Evolutionary conservation across 257 asterid genomes (phyloP).

Genomic region (Gentiana dahurica): DNA sequence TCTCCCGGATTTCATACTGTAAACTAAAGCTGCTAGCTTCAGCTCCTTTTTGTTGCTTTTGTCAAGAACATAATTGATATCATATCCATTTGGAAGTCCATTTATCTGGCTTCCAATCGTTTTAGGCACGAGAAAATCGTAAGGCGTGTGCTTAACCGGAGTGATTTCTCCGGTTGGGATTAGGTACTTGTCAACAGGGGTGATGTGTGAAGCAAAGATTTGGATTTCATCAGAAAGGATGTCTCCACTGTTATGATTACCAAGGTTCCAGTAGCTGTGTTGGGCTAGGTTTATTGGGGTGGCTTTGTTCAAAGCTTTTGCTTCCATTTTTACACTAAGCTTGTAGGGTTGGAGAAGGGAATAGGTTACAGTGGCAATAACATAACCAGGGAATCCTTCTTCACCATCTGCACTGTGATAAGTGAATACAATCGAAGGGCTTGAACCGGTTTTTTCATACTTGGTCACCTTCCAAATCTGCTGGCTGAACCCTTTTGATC

Average conservation of each 20-base stretch:
- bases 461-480: conserved; percentile 56
- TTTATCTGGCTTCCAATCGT: conserved; percentile 37
- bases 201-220: conserved; percentile 49
- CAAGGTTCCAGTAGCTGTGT: conserved; percentile 78
- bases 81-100: conserved; percentile 43
- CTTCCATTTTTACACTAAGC: conserved; percentile 44
- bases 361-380: conserved; percentile 40
- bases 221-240: conserved; percentile 53
- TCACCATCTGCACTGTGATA: conserved; percentile 71
- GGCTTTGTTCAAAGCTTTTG: conserved; percentile 51
- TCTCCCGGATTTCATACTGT: conserved; percentile 46
- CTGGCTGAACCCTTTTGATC: conserved; percentile 59
- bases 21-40: conserved; percentile 40
- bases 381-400: conserved; percentile 84
- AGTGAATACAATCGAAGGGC: conserved; percentile 44
- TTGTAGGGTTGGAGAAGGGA: conserved; percentile 29
- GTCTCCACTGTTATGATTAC: conserved; percentile 58
- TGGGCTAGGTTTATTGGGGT: conserved; percentile 81
- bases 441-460: conserved; percentile 21
- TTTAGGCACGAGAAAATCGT: conserved; percentile 41
- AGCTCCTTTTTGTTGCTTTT: conserved; percentile 12
- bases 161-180: conserved; percentile 55
- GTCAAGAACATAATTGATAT: conserved; percentile 64
- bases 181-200: conserved; percentile 34
- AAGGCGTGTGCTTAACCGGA: conserved; percentile 46